phyloP scores from a whole-genome alignment of 2,329 filamentous ascomycete species.

The Penicillium sp. region DNA sequence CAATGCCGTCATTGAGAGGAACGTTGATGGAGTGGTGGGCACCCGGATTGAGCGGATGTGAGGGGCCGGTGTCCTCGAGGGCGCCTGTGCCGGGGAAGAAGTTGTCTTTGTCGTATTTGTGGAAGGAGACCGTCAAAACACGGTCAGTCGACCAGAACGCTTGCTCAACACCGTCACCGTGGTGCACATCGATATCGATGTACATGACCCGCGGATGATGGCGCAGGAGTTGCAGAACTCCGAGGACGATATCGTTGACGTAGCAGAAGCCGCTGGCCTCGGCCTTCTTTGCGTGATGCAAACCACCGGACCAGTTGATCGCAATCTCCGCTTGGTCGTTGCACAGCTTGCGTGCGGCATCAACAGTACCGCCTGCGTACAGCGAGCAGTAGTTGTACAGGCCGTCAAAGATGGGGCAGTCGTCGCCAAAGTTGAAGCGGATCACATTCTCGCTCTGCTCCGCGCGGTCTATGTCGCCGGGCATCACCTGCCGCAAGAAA shows the following conservation, averaged over 20 bases:
- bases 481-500: conserved; percentile 72
- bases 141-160: conserved; percentile 86
- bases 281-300: conserved; percentile 93
- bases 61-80: conserved; percentile 78
- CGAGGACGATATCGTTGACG: conserved; percentile 96
- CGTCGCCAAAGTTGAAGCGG: conserved; percentile 84
- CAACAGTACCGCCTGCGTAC: conserved; percentile 84
- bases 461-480: conserved; percentile 65
- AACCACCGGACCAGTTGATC: conserved; percentile 93
- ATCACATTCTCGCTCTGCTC: conserved; percentile 56
- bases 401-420: conserved; percentile 95
- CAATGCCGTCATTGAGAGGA: conserved; percentile 84
- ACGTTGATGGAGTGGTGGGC: conserved; percentile 90
- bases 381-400: conserved; percentile 93
- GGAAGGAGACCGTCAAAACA: conserved; percentile 90
- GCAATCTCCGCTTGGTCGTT: conserved; percentile 89
- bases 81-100: conserved; percentile 94
- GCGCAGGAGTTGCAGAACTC: conserved; percentile 81
- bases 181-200: conserved; percentile 91
- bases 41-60: conserved; percentile 78
- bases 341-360: conserved; percentile 84
- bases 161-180: conserved; percentile 87
- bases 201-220: conserved; percentile 83
- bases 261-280: conserved; percentile 98
- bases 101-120: conserved; percentile 82